Percentiles rank a stretch among this genome's conserved stretches.
Evolutionary conservation across 768 basidiomycete species (phyloP).

Genomic region (Lactifluus volemus): DNA sequence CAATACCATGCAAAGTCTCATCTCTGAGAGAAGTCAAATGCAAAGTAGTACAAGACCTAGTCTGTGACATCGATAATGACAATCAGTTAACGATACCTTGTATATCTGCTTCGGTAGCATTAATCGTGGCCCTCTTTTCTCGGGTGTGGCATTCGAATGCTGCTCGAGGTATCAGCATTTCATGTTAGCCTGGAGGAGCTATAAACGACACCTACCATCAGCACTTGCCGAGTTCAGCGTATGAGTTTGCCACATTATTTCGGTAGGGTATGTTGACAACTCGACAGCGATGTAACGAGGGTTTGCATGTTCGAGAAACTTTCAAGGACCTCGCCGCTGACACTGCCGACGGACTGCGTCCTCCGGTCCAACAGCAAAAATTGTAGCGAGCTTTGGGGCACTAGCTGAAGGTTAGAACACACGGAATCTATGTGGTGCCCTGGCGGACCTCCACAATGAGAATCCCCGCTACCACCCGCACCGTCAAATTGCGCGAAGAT

Average conservation of each 20-base stretch:
- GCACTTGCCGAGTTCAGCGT: constrained; percentile 35
- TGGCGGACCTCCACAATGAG: not conserved
- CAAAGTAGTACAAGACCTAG: not conserved
- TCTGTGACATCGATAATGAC: constrained; percentile 33
- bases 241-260: constrained; percentile 42
- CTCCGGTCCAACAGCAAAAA: not conserved
- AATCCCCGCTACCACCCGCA: constrained; percentile 1
- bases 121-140: constrained; percentile 60
- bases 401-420: not conserved
- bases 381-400: not conserved
- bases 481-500: constrained; percentile 18
- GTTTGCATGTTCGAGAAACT: constrained; percentile 38
- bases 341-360: constrained; percentile 34
- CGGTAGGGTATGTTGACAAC: constrained; percentile 42
- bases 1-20: not conserved
- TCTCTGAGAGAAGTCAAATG: constrained; percentile 4
- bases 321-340: constrained; percentile 34
- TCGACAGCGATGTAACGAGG: constrained; percentile 37
- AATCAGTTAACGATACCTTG: constrained; percentile 26
- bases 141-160: constrained; percentile 54
- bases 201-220: constrained; percentile 31
- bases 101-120: constrained; percentile 43
- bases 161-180: constrained; percentile 22
- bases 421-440: constrained; percentile 1
- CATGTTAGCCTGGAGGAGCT: not conserved